Conservation (phyloP, 192 early-diverging fungal genomes). For the Podila minutissima region DNA sequence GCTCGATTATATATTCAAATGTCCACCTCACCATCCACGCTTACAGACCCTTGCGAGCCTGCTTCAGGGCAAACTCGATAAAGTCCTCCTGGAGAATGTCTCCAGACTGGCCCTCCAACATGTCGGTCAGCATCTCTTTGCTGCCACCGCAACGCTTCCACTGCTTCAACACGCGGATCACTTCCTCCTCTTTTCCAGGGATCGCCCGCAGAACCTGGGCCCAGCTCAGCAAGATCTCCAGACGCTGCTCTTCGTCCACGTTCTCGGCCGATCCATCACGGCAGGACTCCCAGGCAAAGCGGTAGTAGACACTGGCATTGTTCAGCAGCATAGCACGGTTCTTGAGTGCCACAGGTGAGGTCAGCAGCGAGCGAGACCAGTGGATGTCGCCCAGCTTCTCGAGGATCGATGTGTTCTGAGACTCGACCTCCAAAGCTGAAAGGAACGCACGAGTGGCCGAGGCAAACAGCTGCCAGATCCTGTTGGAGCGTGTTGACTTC, state of each 20-base stretch:
- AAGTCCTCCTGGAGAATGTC: conserved; percentile 45
- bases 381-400: conserved; percentile 64
- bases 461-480: conserved; percentile 57
- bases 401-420: conserved; percentile 60
- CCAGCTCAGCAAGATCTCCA: conserved; percentile 47
- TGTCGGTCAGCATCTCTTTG: conserved; percentile 31
- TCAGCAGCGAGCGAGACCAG: conserved; percentile 50
- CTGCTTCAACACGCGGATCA: conserved; percentile 43
- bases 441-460: conserved; percentile 55
- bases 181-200: conserved; percentile 47
- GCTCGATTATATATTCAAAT: not conserved
- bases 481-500: conserved; percentile 21
- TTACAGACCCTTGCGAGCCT: conserved; percentile 13
- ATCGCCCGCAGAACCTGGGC: conserved; percentile 40
- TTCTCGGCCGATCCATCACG: conserved; percentile 49
- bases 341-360: conserved; percentile 47
- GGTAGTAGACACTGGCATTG: conserved; percentile 63
- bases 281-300: conserved; percentile 58
- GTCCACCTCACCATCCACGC: not conserved
- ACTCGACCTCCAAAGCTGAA: conserved; percentile 55
- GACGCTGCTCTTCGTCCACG: conserved; percentile 55
- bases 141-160: conserved; percentile 44
- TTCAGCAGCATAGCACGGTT: conserved; percentile 59
- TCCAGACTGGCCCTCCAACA: conserved; percentile 25
- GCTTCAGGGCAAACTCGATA: conserved; percentile 41